phyloP scores from a whole-genome alignment of 1,284 basidiomycete species.

The Rhizopogon hawkerae region DNA sequence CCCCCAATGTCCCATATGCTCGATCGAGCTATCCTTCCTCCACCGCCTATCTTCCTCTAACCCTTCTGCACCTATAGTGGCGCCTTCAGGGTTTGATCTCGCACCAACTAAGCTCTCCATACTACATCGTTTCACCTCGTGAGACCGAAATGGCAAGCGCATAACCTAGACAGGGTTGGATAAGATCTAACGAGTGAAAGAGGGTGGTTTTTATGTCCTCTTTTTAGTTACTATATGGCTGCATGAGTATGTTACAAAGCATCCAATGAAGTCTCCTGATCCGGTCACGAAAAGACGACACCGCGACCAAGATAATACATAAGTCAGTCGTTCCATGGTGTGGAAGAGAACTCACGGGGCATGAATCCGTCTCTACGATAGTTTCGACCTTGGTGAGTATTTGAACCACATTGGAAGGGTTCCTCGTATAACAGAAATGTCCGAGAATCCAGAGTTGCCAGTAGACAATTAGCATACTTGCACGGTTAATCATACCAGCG shows the following conservation, averaged over 20 bases:
- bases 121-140: too few relatives aligned
- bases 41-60: too few relatives aligned
- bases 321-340: not conserved
- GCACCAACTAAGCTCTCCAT: too few relatives aligned
- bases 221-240: too few relatives aligned
- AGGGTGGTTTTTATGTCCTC: too few relatives aligned
- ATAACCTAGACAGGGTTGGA: too few relatives aligned
- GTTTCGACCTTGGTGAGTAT: conserved; percentile 1
- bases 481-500: not conserved
- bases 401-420: not conserved
- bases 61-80: too few relatives aligned
- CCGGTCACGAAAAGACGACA: not conserved
- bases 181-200: too few relatives aligned
- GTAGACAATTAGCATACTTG: conserved; percentile 20
- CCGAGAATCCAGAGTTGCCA: conserved; percentile 18
- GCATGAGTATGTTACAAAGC: not conserved
- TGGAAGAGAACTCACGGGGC: not conserved
- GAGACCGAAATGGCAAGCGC: too few relatives aligned
- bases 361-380: not conserved
- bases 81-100: too few relatives aligned
- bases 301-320: not conserved
- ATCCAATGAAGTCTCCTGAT: not conserved
- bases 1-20: too few relatives aligned
- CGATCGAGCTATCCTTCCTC: too few relatives aligned
- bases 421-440: not conserved